Conservation (phyloP, 805 yeast species). For the Candida tibetensis region DNA sequence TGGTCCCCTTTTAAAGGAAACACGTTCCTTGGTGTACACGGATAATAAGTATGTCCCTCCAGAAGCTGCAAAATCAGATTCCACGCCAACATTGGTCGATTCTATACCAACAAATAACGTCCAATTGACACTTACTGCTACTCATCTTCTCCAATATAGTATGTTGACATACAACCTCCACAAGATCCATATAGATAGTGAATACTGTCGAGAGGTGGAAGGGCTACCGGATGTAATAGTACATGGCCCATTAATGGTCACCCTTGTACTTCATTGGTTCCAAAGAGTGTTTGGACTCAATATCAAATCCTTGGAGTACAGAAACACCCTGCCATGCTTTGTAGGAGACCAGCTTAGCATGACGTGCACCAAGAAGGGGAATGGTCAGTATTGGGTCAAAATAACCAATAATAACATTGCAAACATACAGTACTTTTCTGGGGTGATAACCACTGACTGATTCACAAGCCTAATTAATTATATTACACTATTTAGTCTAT, state of each 20-base stretch:
- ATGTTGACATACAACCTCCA: conserved; percentile 82
- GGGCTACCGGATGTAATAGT: conserved; percentile 59
- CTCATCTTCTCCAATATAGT: conserved; percentile 60
- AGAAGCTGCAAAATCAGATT: no score
- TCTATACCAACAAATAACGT: no score
- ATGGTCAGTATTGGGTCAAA: no score
- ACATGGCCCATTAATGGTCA: conserved; percentile 80
- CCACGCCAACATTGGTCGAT: no score
- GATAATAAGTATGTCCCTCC: conserved; percentile 27
- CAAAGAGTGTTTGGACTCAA: conserved; percentile 7
- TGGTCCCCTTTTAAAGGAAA: conserved; percentile 42
- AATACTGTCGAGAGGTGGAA: conserved; percentile 60
- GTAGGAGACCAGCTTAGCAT: conserved; percentile 22
- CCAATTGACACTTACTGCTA: conserved; percentile 33
- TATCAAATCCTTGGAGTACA: conserved; percentile 42
- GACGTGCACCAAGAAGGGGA: no score
- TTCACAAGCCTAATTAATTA: no score
- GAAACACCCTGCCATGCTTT: conserved; percentile 50
- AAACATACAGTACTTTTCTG: background rate
- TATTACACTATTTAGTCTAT: no score
- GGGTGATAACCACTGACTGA: no score
- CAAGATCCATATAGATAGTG: conserved; percentile 68
- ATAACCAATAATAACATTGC: no score
- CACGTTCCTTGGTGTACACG: conserved; percentile 62
- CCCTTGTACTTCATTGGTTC: conserved; percentile 56